Base-by-base conservation (phyloP, 306 rosid species). In the Cucurbita ficifolia region DNA sequence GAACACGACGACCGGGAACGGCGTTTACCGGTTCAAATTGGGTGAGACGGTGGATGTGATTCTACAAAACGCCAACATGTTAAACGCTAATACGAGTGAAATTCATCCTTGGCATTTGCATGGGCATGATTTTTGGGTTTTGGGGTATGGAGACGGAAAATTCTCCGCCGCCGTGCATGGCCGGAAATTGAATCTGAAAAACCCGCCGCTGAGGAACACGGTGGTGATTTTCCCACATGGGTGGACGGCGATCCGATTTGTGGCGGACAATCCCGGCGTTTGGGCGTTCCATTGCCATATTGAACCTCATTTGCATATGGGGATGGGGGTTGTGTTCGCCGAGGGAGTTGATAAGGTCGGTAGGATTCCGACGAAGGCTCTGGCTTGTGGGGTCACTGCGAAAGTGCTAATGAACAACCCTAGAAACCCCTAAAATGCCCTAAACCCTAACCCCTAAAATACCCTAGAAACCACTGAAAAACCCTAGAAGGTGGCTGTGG, bases 201-300 rank as follows among this genome's bases (percentile, higher is more conserved):
- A 86, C 18, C 96, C 98, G 6, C 98, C 98, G 1, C 40, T 85
- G 75, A 71, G 87, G 72, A 92, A 90, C 73, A 87, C 92, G 0
- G 96, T 80, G 0, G 88, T 82, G 1, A 82, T 90, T 0, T 90
- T 90, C 72, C 98, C 96, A 0, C 79, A 75, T 48, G 98, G 98
- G 12, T 92, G 98, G 98, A 88, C 92, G 46, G 96, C 92, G 2
- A 39, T 92, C 2, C 78, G 96, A 39, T 92, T 85, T 58, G 84
- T 75, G 78, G 90, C 96, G 0, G 98, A 92, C 33, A 92, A 92
- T 67, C 96, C 96, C 0, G 96, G 96, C 6, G 98, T 81, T 38
- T 92, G 96, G 98, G 90, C 98, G 0, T 92, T 92, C 29, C 98
- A 92, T 70, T 92, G 98, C 70, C 98, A 92, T 53, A 90, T 90